Base-by-base conservation (phyloP, 768 basidiomycete genomes). In the Agaricus subrufescens region DNA sequence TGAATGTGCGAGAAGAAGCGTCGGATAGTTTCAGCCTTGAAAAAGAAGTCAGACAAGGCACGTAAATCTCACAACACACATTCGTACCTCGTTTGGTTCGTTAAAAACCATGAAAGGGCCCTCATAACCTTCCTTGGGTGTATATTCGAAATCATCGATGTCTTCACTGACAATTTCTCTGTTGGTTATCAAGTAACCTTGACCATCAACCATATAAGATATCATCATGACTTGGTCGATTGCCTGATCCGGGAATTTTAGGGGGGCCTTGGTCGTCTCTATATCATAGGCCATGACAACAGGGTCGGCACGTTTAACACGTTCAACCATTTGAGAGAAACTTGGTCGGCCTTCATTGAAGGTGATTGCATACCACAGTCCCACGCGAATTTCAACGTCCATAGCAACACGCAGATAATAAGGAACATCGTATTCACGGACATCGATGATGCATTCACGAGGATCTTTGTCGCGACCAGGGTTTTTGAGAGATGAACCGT, bases 201-300 rank as follows among this genome's bases (percentile, higher is more conserved):
- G 92, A 0, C 94, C 96, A 67, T 99, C 97, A 15, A 99, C 77
- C 95, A 99, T 98, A 72, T 98, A 99, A 44, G 97, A 99, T 60
- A 99, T 98, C 97, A 99, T 99, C 96, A 99, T 99, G 64, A 99
- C 94, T 68, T 98, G 95, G 74, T 98, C 97, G 26, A 92, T 87
- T 6, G 85, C 82, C 62, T 94, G 89, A 73, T 98, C 97, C 1
- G 97, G 96, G 67, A 98, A 98, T 71, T 98, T 98, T 64, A 98
- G 84, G n/a, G 97, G 96, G n/a, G 92, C 89, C 73, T 99, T 99
- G 1, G 95, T 96, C 15, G 93, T 95, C 71, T 99, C 97, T 66
- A 99, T 99, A 84, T 98, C 97, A 69, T 79, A 99, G 0, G 97
- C 97, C 92, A 99, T 89, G 51, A 99, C 94, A 43, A 99, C 94